Conservation (phyloP, 1,139 yeast species). For the Debaryomyces subglobosus region DNA sequence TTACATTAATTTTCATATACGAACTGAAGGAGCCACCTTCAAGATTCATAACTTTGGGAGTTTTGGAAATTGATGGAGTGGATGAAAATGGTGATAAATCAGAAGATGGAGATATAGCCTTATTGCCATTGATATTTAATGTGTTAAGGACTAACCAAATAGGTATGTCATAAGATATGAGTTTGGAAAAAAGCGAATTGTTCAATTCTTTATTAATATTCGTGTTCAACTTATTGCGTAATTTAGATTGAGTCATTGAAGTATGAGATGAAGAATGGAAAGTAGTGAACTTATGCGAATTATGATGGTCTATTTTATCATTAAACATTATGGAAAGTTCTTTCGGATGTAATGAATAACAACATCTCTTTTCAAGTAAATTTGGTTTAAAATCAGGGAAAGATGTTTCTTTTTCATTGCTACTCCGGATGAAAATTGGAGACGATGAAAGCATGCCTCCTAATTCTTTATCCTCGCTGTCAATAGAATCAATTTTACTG, state of each 20-base stretch:
- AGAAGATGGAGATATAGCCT: background rate
- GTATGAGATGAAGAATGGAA: slow-evolving; percentile 16
- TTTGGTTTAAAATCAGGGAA: background rate
- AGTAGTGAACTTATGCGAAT: slow-evolving; percentile 16
- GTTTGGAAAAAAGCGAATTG: slow-evolving; percentile 1
- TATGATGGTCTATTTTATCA: slow-evolving; percentile 9
- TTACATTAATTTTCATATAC: slow-evolving; percentile 29
- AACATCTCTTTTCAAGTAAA: background rate
- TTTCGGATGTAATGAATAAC: slow-evolving; percentile 12
- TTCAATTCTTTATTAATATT: slow-evolving; percentile 8
- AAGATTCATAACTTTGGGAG: slow-evolving; percentile 22
- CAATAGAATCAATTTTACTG: slow-evolving; percentile 19
- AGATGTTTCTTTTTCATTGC: slow-evolving; percentile 20
- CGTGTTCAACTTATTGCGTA: slow-evolving; percentile 11
- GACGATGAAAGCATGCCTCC: slow-evolving; percentile 31
- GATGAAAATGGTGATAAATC: slow-evolving; percentile 13
- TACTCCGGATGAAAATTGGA: slow-evolving; percentile 12
- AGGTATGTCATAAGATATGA: slow-evolving; percentile 10
- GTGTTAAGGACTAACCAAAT: slow-evolving; percentile 12
- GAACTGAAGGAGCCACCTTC: slow-evolving; percentile 33
- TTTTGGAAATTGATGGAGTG: slow-evolving; percentile 8
- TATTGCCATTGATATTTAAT: slow-evolving; percentile 6
- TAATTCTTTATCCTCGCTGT: slow-evolving; percentile 26
- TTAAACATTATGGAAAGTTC: slow-evolving; percentile 17
- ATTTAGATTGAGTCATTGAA: slow-evolving; percentile 8